Base-by-base conservation (phyloP, 345 rosid species). In the Lepidium didymum region DNA sequence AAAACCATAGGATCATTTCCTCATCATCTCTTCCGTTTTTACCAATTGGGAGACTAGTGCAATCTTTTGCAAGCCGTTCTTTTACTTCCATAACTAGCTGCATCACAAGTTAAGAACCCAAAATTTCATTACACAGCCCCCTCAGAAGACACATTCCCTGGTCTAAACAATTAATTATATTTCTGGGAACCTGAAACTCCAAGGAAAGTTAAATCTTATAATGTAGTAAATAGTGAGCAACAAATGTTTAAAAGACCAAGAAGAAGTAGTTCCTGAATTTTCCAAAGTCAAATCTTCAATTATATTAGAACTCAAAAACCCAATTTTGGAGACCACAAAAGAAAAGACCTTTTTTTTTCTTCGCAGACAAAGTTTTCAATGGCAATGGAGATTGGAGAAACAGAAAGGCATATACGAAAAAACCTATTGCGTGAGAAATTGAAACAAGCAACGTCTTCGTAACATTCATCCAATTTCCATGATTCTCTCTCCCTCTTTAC, bases 11-110 rank as follows among this genome's bases (percentile, higher is more conserved):
- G 42, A 91, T 91, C 96, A 91, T 84, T 21, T 87, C 92, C 64
- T 91, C 97, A 79, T 93, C 99, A 63, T 91, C 91, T 82, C 97
- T 82, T 60, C 96, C 99, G 75, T 88, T 73, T 78, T 79, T 87
- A 9, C 97, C 99, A 13, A 85, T 60, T 0, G 92, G 87, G 14
- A 94, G 96, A 78, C 77, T 69, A 42, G n/a, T 15, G 54, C 84
- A 64, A 33, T 87, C 86, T 63, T 75, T 88, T 27, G 76, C 85
- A 72, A 91, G 96, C 77, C 75, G 81, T 76, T 82, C 55, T 71
- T 87, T 88, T 0, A 88, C 96, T 83, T 94, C 87, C 73, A 80
- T 57, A 79, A 87, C 92, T 71, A 90, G 75, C 92, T 93, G 83
- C 81, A 74, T 44, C 70, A 68, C 53, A 67, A 58, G 54, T 59